These are phyloP conservation scores for Cercospora beticola DNA, from an alignment of 2,329 filamentous ascomycete genomes.

Conservation along the genomic window DNA sequence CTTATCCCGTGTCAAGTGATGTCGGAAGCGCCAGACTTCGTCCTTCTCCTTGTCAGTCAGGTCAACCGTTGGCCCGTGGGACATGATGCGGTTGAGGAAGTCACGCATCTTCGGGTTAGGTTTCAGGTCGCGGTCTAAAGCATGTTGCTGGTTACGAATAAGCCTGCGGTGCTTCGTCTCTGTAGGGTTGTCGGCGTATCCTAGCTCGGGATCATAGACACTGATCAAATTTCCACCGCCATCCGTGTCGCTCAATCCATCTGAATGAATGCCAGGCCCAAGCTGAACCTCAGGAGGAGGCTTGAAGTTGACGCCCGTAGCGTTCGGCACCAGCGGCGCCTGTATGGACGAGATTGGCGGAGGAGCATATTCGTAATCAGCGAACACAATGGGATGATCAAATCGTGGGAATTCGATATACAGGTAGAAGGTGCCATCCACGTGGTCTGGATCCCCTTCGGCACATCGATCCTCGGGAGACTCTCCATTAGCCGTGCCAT, in stretches of 20 bases:
- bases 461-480: constrained; percentile 28
- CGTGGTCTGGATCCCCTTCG: constrained; percentile 44
- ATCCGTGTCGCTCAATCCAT: constrained; percentile 52
- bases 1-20: constrained; percentile 91
- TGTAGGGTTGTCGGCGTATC: constrained; percentile 84
- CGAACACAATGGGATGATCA: constrained; percentile 93
- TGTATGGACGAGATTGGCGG: constrained; percentile 74
- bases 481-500: constrained; percentile 14
- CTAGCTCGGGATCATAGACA: constrained; percentile 92
- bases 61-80: constrained; percentile 87
- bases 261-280: constrained; percentile 80
- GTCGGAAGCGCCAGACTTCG: constrained; percentile 94
- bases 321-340: constrained; percentile 53
- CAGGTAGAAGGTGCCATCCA: constrained; percentile 72
- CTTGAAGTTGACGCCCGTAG: constrained; percentile 70
- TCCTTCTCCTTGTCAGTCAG: constrained; percentile 91
- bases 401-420: constrained; percentile 92
- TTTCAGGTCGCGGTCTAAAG: constrained; percentile 90
- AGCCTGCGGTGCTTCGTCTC: constrained; percentile 92
- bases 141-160: constrained; percentile 87
- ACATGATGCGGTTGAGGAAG: constrained; percentile 85
- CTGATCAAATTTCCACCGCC: constrained; percentile 68
- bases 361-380: constrained; percentile 86
- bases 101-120: constrained; percentile 95
- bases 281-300: constrained; percentile 85